Evolutionary conservation across 768 basidiomycete species (phyloP), one percentile per base, ranked within the genome.

Genomic region (Hysterangium stoloniferum): DNA sequence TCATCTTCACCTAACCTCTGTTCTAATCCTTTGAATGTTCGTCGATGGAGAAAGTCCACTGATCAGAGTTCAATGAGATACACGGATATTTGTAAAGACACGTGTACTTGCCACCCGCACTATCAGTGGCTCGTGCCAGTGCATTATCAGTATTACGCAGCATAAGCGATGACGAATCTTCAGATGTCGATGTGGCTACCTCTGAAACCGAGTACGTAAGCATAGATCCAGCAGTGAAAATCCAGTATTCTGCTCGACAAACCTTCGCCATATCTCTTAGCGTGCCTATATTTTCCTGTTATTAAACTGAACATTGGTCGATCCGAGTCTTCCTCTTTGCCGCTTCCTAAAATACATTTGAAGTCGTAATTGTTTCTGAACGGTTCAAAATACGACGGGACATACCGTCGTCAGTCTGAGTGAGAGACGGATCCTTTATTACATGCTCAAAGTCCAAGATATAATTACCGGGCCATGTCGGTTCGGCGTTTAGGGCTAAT

Each of bases 11-110:
- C 91, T 9, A 83, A 58, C 7, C 86, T 74, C 19, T 78, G 67
- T 52, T 97, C 94, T 22, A 97, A 70, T 1, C 95, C 95, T 36
- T 75, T 78, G 66, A 85, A 98, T 0, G 77, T 79, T 41, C 93
- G 77, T 13, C 69, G 68, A 25, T 84, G 79, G 15, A 96, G 68
- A 66, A 86, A 92, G 59, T 79, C 73, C 35, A 77, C 90, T 80
- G 54, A 12, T 29, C 46, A 34, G 41, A 53, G 19, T 17, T 53
- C 28, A 54, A 24, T 36, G 24, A 5, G 52, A 31, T 33, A 43
- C 53, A 52, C 2, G 17, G 20, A 9, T 31, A 27, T 29, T 20
- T 31, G n/a, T 3, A 41, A 11, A 9, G 27, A 15, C 13, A 28
- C 13, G 25, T 19, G 11, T 34, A 67, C 71, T 37, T 58, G 82